Evolutionary conservation across 495 filamentous ascomycete species (phyloP), one percentile per base, ranked within the genome.

Genomic region (Lophiostoma macrostomum): DNA sequence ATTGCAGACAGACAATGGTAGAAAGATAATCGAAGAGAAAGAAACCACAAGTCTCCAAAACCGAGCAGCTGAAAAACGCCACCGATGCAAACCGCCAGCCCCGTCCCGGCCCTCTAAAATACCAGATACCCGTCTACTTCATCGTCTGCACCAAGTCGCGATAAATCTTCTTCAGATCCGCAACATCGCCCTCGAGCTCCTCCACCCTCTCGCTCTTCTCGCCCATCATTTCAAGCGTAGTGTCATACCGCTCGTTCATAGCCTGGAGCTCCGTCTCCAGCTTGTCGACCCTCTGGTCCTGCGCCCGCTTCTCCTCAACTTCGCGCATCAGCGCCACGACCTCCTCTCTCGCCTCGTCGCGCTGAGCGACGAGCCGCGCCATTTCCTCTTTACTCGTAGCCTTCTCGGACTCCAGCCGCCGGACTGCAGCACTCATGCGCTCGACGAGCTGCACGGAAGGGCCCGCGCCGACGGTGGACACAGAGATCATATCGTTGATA

Each of bases 151-250:
- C 86, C 69, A 98, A 69, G 64, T 96, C 91, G 63, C 90, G 79
- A 72, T 96, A 96, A 75, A 98, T 91, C 53, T 84, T 82, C 75
- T 98, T 98, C 64, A 97, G 74, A 76, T 97, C 93, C 42, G 79
- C 75, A 46, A 97, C 86, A 76, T 97, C 93, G 28, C 84, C 84
- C 67, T 80, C 79, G 43, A 99, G 73, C 75, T 97, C 91, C 57
- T 95, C 88, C 12, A 95, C 90, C 66, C 82, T 70, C 76, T 97
- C 93, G 65, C 87, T 95, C 81, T 94, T 96, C 79, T 98, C 93
- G 10, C 93, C 93, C 31, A 96, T 69, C 85, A 98, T 85, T 74
- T 96, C 91, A 34, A 98, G 73, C 36, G 87, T 91, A 1, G 90
- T 93, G 68, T 91, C 81, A 65, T 96, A 95, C 60, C 91, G 74